phyloP scores from a whole-genome alignment of 768 basidiomycete species.

The Russula vinacea region DNA sequence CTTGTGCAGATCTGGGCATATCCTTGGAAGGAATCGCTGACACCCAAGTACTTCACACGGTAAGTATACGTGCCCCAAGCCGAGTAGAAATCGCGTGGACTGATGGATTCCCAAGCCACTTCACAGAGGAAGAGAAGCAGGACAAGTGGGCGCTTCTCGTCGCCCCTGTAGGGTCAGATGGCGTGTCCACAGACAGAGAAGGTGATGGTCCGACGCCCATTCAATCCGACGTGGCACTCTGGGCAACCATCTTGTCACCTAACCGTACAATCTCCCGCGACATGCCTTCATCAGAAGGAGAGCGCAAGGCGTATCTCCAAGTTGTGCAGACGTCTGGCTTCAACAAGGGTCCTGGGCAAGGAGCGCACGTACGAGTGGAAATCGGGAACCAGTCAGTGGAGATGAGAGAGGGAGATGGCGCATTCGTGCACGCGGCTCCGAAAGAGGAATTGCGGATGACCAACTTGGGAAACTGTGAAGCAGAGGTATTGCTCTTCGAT shows the following conservation, averaged over 20 bases:
- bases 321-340: conserved; percentile 84
- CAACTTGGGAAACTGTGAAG: conserved; percentile 62
- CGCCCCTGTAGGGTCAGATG: conserved; percentile 57
- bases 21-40: conserved; percentile 48
- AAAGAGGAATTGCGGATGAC: conserved; percentile 47
- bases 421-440: conserved; percentile 58
- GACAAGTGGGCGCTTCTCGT: conserved; percentile 61
- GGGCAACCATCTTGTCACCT: conserved; percentile 68
- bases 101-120: conserved; percentile 44
- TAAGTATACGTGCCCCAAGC: conserved; percentile 29
- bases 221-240: conserved; percentile 63
- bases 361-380: conserved; percentile 55
- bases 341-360: conserved; percentile 53
- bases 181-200: conserved; percentile 59
- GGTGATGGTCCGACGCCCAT: conserved; percentile 79
- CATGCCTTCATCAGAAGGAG: conserved; percentile 37
- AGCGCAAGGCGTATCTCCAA: conserved; percentile 76
- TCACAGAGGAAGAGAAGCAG: conserved; percentile 44
- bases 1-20: conserved; percentile 71
- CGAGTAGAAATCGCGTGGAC: neutral
- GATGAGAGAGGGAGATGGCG: conserved; percentile 84
- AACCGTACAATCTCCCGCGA: conserved; percentile 51
- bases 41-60: conserved; percentile 84
- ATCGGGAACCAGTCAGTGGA: conserved; percentile 45
- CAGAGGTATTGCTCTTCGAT: conserved; percentile 81